Percentiles rank a stretch among this genome's conserved stretches.
phyloP scores from a whole-genome alignment of 164 flowering plant genomes.

The Hamamelis virginiana region DNA sequence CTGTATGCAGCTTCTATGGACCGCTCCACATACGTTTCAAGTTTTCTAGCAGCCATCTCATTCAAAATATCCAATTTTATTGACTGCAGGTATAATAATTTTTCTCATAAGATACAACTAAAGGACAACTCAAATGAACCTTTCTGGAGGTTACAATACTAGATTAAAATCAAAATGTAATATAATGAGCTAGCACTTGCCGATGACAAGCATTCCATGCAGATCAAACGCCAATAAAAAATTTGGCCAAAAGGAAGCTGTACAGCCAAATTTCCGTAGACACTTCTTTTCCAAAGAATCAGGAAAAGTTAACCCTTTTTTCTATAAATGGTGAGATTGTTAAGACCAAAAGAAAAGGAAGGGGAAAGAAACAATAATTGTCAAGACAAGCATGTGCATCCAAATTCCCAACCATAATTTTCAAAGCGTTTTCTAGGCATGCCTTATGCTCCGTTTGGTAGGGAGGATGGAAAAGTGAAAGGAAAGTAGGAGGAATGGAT shows the following conservation, averaged over 20 bases:
- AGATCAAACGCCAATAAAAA: background rate
- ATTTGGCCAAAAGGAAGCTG: background rate
- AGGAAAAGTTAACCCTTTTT: no score
- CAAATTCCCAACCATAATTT: no score
- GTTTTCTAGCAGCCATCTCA: constrained; percentile 25
- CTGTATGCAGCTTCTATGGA: constrained; percentile 57
- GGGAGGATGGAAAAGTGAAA: no score
- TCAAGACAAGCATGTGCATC: no score
- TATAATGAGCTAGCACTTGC: background rate
- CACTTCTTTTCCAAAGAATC: background rate
- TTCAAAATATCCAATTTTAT: constrained; percentile 19
- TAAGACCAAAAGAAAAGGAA: no score
- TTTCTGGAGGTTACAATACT: background rate
- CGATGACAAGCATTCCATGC: background rate
- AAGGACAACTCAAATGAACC: background rate
- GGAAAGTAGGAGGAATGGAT: no score
- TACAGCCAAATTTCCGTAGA: background rate
- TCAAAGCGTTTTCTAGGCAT: no score
- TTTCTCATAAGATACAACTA: background rate
- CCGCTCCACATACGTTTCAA: constrained; percentile 39
- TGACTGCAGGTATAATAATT: constrained; percentile 31
- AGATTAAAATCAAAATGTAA: background rate
- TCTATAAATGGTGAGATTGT: no score
- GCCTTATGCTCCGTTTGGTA: no score
- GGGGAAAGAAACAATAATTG: no score